Conservation (phyloP, 2,329 filamentous ascomycete species). For the Blumeria hordei region DNA sequence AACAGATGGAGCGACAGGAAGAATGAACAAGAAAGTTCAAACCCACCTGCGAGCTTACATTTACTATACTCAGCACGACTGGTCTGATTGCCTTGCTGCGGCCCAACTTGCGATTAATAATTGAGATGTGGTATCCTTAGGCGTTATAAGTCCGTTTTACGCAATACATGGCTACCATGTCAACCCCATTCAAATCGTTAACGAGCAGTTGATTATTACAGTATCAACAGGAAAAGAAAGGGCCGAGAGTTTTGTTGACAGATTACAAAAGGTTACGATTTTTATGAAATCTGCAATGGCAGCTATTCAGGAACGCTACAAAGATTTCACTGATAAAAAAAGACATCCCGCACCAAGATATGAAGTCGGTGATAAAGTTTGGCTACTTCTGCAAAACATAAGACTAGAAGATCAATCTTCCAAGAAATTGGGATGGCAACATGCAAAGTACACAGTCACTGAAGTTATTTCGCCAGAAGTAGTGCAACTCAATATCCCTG, state of each 20-base stretch:
- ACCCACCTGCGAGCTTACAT: background rate
- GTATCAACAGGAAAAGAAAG: background rate
- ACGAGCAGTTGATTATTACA: background rate
- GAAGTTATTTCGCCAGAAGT: background rate
- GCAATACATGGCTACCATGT: background rate
- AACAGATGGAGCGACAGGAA: background rate
- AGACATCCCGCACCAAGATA: background rate
- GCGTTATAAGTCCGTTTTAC: background rate
- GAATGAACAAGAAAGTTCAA: background rate
- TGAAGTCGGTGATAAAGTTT: background rate
- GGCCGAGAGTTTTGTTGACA: background rate
- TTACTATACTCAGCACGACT: background rate
- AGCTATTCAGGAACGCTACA: background rate
- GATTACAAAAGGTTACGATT: background rate
- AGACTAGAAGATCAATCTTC: background rate
- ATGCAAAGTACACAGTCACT: background rate
- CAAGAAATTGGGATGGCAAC: background rate
- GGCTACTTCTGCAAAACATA: background rate
- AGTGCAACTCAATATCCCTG: background rate
- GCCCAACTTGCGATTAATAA: background rate
- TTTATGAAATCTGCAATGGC: background rate
- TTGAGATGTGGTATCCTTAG: background rate
- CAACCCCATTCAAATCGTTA: background rate
- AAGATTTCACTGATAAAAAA: background rate
- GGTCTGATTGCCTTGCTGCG: background rate